These are phyloP conservation scores for Eutypella sp. DNA, from an alignment of 2,329 filamentous ascomycete species.

Conservation along the genomic window DNA sequence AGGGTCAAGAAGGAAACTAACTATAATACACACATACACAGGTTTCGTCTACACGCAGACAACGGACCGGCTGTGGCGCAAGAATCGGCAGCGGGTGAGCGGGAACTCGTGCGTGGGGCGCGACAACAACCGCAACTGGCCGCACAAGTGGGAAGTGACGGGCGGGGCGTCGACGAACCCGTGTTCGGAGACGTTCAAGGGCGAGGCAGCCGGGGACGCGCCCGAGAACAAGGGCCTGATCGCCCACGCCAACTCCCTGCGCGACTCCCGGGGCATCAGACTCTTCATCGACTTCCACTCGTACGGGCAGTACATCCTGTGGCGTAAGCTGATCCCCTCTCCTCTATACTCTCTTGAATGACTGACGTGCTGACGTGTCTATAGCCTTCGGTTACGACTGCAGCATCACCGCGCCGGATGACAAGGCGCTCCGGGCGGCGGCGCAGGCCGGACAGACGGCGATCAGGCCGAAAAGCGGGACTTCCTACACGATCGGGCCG, in stretches of 20 bases:
- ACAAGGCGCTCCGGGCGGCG: conserved; percentile 1
- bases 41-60: conserved; percentile 50
- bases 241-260: conserved; percentile 41
- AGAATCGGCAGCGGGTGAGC: conserved; percentile 41
- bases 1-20: too few relatives aligned
- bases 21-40: conserved; percentile 20
- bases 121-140: conserved; percentile 51
- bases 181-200: conserved; percentile 41
- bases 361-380: conserved; percentile 2
- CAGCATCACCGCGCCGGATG: conserved; percentile 30
- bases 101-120: conserved; percentile 39
- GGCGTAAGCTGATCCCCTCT: conserved; percentile 11
- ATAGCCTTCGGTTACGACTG: conserved; percentile 23
- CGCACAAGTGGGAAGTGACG: conserved; percentile 39
- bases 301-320: conserved; percentile 24
- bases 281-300: conserved; percentile 26
- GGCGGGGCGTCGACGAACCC: conserved; percentile 40
- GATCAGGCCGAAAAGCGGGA: conserved; percentile 19
- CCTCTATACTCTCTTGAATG: background rate
- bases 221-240: conserved; percentile 44
- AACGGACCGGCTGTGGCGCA: conserved; percentile 46
- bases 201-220: conserved; percentile 36
- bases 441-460: conserved; percentile 4
- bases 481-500: conserved; percentile 30
- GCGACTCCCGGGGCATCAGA: conserved; percentile 22